These are phyloP conservation scores for Gautieria morchelliformis DNA, from an alignment of 768 basidiomycete genomes.

Conservation along the genomic window DNA sequence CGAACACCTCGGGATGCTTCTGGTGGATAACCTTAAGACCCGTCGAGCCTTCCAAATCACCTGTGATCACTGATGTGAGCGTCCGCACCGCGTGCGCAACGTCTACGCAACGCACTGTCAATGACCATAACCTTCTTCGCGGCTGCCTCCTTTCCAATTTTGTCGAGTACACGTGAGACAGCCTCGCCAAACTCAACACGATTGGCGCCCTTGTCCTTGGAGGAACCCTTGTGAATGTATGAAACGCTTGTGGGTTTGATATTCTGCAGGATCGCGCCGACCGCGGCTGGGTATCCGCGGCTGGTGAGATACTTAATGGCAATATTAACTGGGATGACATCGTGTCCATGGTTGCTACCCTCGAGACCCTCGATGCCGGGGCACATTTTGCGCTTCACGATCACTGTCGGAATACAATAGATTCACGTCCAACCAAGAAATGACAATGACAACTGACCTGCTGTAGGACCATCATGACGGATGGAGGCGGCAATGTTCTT, in stretches of 20 bases:
- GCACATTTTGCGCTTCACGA: slow-evolving; percentile 62
- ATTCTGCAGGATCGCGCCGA: slow-evolving; percentile 45
- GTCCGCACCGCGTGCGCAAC: not conserved
- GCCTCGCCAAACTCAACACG: slow-evolving; percentile 82
- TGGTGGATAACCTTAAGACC: slow-evolving; percentile 82
- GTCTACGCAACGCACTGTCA: slow-evolving; percentile 39
- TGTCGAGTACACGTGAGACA: slow-evolving; percentile 69
- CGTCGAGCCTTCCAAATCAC: slow-evolving; percentile 83
- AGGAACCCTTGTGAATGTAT: slow-evolving; percentile 60
- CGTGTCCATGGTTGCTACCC: slow-evolving; percentile 73
- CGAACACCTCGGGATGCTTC: slow-evolving; percentile 82
- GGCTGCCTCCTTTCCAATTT: slow-evolving; percentile 65
- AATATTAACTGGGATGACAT: slow-evolving; percentile 74
- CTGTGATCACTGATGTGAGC: slow-evolving; percentile 24
- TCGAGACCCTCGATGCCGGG: slow-evolving; percentile 66
- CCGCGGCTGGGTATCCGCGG: slow-evolving; percentile 44
- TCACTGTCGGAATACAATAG: slow-evolving; percentile 27
- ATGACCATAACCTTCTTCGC: slow-evolving; percentile 79
- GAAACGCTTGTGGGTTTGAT: slow-evolving; percentile 51
- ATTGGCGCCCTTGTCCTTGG: slow-evolving; percentile 69
- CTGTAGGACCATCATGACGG: slow-evolving; percentile 64
- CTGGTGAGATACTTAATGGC: slow-evolving; percentile 65
- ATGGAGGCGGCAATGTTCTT: slow-evolving; percentile 46
- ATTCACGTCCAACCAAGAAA: not conserved
- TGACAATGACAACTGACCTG: slow-evolving; percentile 34